phyloP scores from a whole-genome alignment of 345 rosid species.

The Aquilaria malaccensis region DNA sequence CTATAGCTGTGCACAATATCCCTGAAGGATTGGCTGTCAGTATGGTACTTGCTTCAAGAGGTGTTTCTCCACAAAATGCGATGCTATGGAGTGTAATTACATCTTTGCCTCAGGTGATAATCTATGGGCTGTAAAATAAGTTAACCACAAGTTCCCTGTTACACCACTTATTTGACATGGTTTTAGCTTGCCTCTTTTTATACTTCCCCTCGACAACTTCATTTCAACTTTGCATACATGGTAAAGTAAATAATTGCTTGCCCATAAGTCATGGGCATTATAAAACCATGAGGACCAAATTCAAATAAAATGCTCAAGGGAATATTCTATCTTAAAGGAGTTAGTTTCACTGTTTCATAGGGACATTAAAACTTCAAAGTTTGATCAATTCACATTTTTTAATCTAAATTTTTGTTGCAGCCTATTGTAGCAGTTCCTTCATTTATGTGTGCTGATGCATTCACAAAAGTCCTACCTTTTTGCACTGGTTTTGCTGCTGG shows the following conservation, averaged over 20 bases:
- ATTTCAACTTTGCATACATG: too few species aligned
- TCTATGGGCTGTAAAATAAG: too few species aligned
- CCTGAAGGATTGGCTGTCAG: slow-evolving; percentile 99
- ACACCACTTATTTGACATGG: too few species aligned
- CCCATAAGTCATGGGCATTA: too few species aligned
- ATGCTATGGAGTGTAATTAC: slow-evolving; percentile 99
- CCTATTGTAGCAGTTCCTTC: slow-evolving; percentile 98
- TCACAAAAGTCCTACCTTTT: slow-evolving; percentile 88
- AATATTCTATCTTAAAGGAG: too few species aligned
- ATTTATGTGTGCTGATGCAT: slow-evolving; percentile 94
- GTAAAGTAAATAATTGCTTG: too few species aligned
- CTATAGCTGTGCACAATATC: slow-evolving; percentile 97
- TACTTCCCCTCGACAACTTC: too few species aligned
- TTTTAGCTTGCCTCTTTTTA: too few species aligned
- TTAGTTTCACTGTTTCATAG: too few species aligned
- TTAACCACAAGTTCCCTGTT: too few species aligned
- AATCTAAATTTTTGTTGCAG: slow-evolving; percentile 30
- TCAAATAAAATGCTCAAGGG: too few species aligned
- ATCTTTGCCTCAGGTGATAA: slow-evolving; percentile 89
- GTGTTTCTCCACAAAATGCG: slow-evolving; percentile 98
- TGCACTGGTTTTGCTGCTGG: slow-evolving; percentile 99
- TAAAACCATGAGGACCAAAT: too few species aligned
- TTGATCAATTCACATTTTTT: background rate
- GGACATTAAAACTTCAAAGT: background rate
- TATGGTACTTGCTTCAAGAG: slow-evolving; percentile 97